These are phyloP conservation scores for Eutrema yunnanense DNA, from an alignment of 345 rosid genomes.

Conservation along the genomic window DNA sequence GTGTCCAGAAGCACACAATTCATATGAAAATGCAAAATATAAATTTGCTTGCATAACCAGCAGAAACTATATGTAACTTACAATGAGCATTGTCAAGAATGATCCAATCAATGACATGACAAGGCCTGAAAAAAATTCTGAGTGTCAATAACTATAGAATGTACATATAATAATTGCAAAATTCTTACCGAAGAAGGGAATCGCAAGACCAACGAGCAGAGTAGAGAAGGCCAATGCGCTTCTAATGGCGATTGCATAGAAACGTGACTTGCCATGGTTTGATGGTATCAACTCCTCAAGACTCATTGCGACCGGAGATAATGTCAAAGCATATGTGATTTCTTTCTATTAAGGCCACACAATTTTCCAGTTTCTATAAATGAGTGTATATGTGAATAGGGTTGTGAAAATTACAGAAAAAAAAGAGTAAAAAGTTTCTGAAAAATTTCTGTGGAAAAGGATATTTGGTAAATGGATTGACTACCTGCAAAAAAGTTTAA, in stretches of 20 bases:
- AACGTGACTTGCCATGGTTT: constrained; percentile 45
- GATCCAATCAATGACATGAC: constrained; percentile 90
- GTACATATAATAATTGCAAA: neutral
- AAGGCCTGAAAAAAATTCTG: constrained; percentile 42
- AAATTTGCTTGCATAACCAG: neutral
- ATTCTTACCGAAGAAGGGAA: constrained; percentile 82
- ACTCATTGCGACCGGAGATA: constrained; percentile 92
- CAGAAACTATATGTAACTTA: constrained; percentile 35
- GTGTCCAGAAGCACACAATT: constrained; percentile 18
- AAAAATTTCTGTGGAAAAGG: constrained; percentile 29
- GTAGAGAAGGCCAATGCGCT: constrained; percentile 73
- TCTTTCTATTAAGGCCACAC: constrained; percentile 32
- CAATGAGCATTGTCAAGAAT: constrained; percentile 88
- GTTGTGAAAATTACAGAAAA: neutral
- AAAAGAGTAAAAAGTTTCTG: neutral
- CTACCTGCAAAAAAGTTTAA: constrained; percentile 52
- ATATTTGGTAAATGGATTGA: constrained; percentile 93
- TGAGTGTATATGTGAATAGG: neutral
- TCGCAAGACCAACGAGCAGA: constrained; percentile 62
- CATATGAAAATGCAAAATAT: neutral
- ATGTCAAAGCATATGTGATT: constrained; percentile 74
- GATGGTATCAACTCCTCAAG: constrained; percentile 87
- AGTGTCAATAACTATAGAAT: neutral
- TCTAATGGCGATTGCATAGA: constrained; percentile 60
- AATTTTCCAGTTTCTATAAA: neutral